Conservation (phyloP, 345 rosid species). For the Acer yangbiense region DNA sequence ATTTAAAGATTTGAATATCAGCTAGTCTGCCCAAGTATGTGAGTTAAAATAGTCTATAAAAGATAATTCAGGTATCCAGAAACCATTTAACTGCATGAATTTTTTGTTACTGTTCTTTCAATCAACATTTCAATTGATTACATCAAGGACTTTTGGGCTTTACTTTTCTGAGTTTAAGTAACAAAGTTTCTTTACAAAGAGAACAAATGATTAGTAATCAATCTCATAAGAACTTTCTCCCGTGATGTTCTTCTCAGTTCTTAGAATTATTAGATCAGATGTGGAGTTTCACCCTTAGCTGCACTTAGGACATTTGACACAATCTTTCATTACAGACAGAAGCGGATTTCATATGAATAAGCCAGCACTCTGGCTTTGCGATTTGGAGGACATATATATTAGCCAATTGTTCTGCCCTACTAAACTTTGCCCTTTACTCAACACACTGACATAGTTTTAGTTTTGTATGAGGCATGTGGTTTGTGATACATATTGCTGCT, state of each 20-base stretch:
- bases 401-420: background rate
- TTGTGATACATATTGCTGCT: background rate
- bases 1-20: background rate
- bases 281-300: background rate
- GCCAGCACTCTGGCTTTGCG: background rate
- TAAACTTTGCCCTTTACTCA: background rate
- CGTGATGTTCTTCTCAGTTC: background rate
- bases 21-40: background rate
- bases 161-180: background rate
- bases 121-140: background rate
- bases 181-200: background rate
- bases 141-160: background rate
- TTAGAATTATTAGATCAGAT: background rate
- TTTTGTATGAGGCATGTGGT: background rate
- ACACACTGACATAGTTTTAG: background rate
- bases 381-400: background rate
- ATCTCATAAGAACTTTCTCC: background rate
- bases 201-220: background rate
- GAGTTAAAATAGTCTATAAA: background rate
- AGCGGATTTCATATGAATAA: background rate
- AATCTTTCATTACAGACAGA: background rate
- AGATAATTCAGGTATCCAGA: background rate
- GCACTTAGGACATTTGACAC: background rate
- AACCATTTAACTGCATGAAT: background rate
- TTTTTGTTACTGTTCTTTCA: background rate